phyloP scores from a whole-genome alignment of 2,329 filamentous ascomycete genomes.

The Orbilia brochopaga region DNA sequence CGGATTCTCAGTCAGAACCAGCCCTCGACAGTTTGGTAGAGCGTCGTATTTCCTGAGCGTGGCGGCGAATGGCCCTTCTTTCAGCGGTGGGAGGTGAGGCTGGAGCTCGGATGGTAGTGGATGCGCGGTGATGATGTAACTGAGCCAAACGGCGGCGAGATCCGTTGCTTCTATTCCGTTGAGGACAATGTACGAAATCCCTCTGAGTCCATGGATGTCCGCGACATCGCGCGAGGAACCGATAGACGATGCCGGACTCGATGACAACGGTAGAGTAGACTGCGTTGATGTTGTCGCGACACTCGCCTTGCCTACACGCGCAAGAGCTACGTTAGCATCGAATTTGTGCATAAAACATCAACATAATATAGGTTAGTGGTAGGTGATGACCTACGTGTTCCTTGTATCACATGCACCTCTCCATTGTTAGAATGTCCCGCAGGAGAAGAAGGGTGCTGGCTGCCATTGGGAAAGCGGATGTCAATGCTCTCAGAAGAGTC shows the following conservation, averaged over 20 bases:
- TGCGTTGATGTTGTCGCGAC: conserved; percentile 16
- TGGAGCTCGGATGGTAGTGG: conserved; percentile 35
- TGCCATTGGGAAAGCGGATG: conserved; percentile 28
- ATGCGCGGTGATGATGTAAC: conserved; percentile 43
- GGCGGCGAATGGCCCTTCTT: conserved; percentile 34
- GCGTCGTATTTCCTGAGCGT: conserved; percentile 38
- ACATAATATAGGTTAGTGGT: neutral
- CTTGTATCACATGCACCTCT: neutral
- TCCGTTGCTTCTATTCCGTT: conserved; percentile 30
- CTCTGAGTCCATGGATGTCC: conserved; percentile 45
- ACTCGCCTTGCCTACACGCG: conserved; percentile 21
- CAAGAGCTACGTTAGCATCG: neutral
- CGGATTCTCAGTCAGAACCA: conserved; percentile 36
- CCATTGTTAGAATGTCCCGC: conserved; percentile 5
- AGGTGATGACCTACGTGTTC: conserved; percentile 11
- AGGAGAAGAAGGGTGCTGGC: conserved; percentile 26
- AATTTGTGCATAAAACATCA: neutral
- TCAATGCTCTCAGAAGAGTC: conserved; percentile 44
- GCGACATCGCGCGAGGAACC: conserved; percentile 21
- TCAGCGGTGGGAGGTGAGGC: conserved; percentile 37
- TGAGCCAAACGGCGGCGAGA: conserved; percentile 47
- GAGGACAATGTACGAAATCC: conserved; percentile 44
- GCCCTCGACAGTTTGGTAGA: conserved; percentile 30
- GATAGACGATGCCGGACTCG: conserved; percentile 27
- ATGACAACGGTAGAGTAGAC: conserved; percentile 10